These are phyloP conservation scores for Podaxis sp. DNA, from an alignment of 768 basidiomycete species.

Conservation along the genomic window DNA sequence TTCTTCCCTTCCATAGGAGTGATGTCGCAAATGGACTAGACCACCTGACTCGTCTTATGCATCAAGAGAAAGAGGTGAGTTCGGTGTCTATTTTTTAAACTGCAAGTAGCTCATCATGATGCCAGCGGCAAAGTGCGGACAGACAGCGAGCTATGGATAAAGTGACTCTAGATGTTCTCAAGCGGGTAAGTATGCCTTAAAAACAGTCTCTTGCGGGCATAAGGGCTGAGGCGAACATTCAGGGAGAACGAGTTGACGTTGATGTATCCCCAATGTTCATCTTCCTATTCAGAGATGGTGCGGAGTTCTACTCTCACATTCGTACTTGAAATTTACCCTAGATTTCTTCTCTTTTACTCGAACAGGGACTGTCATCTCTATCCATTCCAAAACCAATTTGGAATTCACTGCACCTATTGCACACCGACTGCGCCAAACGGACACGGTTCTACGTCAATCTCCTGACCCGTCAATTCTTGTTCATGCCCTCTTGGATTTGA, in stretches of 20 bases:
- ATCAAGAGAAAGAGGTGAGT: slow-evolving; percentile 24
- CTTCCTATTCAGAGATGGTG: slow-evolving; percentile 66
- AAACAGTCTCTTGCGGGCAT: slow-evolving; percentile 8
- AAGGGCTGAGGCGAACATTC: slow-evolving; percentile 24
- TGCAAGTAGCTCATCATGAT: background rate
- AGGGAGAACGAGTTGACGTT: slow-evolving; percentile 60
- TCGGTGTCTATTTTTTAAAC: background rate
- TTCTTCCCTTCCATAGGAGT: slow-evolving; percentile 23
- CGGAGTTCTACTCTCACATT: slow-evolving; percentile 10
- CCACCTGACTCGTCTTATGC: slow-evolving; percentile 20
- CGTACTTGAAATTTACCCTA: background rate
- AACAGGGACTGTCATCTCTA: slow-evolving; percentile 62
- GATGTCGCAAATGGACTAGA: slow-evolving; percentile 16
- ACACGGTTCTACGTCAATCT: slow-evolving; percentile 59
- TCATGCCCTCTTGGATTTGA: slow-evolving; percentile 63
- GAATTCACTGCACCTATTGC: slow-evolving; percentile 55
- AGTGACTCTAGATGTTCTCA: slow-evolving; percentile 29
- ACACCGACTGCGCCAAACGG: slow-evolving; percentile 52
- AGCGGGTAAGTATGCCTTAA: slow-evolving; percentile 22
- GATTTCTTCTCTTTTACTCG: background rate
- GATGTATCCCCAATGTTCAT: slow-evolving; percentile 62
- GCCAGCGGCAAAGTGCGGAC: slow-evolving; percentile 16
- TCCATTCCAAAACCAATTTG: slow-evolving; percentile 44
- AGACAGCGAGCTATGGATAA: slow-evolving; percentile 20
- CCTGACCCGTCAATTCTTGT: slow-evolving; percentile 70